A percentile compares a stretch with the other conserved stretches of the same genome.
These are phyloP conservation scores for Bromus sterilis DNA, from an alignment of 176 grass and related monocot species.

Conservation along the genomic window DNA sequence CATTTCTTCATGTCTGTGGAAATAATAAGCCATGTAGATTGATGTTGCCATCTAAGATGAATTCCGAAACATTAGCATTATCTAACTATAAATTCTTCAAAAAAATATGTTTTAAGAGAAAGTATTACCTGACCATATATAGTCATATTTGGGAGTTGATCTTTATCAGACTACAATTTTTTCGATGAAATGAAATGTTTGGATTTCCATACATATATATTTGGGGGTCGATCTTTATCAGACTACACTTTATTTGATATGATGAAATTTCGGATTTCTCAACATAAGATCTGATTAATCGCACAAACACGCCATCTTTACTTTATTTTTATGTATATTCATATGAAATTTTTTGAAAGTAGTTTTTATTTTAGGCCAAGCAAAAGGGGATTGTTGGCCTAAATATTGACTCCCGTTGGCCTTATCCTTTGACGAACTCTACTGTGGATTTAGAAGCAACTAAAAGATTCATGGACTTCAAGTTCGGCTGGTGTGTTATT, in stretches of 20 bases:
- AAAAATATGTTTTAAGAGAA: too few relatives aligned
- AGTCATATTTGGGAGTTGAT: neutral
- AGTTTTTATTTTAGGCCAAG: neutral
- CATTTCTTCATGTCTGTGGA: too few relatives aligned
- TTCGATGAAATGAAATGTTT: neutral
- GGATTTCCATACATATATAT: neutral
- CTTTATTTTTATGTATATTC: neutral
- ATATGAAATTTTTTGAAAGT: neutral
- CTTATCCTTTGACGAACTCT: slow-evolving; percentile 40
- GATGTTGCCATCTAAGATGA: neutral
- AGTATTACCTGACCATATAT: neutral
- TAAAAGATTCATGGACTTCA: slow-evolving; percentile 13
- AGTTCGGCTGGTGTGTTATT: slow-evolving; percentile 17
- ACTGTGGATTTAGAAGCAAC: slow-evolving; percentile 24
- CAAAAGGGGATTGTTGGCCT: slow-evolving; percentile 46
- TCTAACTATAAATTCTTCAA: neutral
- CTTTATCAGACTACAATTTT: neutral
- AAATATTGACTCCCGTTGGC: slow-evolving; percentile 32
- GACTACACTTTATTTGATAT: neutral
- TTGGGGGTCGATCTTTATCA: neutral
- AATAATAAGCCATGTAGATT: neutral
- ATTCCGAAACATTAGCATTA: neutral
- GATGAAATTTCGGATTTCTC: too few relatives aligned
- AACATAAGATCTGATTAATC: too few relatives aligned
- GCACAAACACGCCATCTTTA: neutral